These are phyloP conservation scores for Amylostereum chailletii DNA, from an alignment of 1,284 basidiomycete species.

Conservation along the genomic window DNA sequence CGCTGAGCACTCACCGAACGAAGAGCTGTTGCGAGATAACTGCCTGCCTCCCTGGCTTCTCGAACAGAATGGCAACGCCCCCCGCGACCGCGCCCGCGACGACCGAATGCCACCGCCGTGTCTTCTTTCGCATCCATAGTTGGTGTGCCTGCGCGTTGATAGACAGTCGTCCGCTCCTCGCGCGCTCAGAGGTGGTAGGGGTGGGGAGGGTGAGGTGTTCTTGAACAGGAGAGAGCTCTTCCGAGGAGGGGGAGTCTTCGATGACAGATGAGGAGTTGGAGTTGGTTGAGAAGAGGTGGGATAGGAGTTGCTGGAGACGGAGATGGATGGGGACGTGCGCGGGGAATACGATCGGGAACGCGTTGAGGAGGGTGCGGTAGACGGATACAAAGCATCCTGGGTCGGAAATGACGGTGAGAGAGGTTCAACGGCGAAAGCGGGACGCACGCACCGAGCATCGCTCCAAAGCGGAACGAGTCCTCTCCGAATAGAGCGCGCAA, in stretches of 20 bases:
- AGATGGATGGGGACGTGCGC: constrained; percentile 22
- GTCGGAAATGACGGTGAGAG: background rate
- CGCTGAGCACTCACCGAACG: constrained; percentile 51
- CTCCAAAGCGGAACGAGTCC: constrained; percentile 76
- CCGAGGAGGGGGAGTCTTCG: constrained; percentile 3
- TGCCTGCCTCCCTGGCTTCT: constrained; percentile 60
- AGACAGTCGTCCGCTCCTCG: constrained; percentile 45
- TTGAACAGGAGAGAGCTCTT: constrained; percentile 1
- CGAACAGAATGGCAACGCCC: constrained; percentile 76
- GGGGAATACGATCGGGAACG: constrained; percentile 72
- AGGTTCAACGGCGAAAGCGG: background rate
- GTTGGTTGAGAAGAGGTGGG: constrained; percentile 14
- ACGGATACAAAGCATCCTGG: constrained; percentile 71
- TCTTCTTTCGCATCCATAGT: constrained; percentile 55
- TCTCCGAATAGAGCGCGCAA: constrained; percentile 72
- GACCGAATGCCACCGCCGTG: constrained; percentile 80
- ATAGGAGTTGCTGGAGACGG: constrained; percentile 10
- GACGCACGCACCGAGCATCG: constrained; percentile 64
- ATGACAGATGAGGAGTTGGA: constrained; percentile 15
- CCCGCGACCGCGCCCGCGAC: constrained; percentile 81
- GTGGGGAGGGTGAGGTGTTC: constrained; percentile 13
- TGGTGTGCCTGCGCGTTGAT: constrained; percentile 54
- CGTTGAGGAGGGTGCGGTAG: constrained; percentile 79
- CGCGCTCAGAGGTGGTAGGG: constrained; percentile 12
- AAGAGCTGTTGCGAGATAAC: constrained; percentile 89